A percentile compares a stretch with the other conserved stretches of the same genome.
These are phyloP conservation scores for Pilasporangium apinafurcum DNA, from an alignment of 352 stramenopile species.

Conservation along the genomic window DNA sequence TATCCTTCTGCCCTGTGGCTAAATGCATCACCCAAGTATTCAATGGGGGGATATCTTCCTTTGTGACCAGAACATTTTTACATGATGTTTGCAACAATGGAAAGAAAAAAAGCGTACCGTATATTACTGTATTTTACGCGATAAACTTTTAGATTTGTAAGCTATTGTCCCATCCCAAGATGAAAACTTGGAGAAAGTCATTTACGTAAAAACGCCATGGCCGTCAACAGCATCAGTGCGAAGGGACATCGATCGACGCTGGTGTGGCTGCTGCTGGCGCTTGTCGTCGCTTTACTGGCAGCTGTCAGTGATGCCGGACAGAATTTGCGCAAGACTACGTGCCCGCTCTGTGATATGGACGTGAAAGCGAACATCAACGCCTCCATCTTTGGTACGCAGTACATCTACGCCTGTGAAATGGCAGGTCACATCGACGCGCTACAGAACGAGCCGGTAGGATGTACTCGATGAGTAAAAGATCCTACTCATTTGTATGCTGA, in stretches of 20 bases:
- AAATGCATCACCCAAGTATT: no score
- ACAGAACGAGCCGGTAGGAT: conserved; percentile 62
- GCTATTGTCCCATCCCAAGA: no score
- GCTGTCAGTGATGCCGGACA: conserved; percentile 19
- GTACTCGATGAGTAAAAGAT: background rate
- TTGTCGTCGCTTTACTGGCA: conserved; percentile 17
- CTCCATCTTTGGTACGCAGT: conserved; percentile 62
- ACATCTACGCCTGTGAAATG: conserved; percentile 82
- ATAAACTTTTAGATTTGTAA: no score
- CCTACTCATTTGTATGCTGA: background rate
- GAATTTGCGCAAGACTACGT: conserved; percentile 47
- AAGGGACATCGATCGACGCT: background rate
- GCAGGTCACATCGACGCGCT: conserved; percentile 73
- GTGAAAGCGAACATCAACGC: conserved; percentile 43
- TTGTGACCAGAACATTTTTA: no score
- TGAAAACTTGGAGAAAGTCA: no score
- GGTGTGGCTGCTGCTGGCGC: conserved; percentile 13
- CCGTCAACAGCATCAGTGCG: no score
- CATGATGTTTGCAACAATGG: no score
- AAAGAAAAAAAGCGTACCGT: no score
- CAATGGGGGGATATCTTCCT: no score
- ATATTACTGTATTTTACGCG: no score
- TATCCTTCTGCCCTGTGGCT: no score
- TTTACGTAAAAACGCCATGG: no score
- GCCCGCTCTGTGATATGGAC: conserved; percentile 34